Base-by-base conservation (phyloP, 345 rosid genomes). In the Eucalyptus pauciflora region DNA sequence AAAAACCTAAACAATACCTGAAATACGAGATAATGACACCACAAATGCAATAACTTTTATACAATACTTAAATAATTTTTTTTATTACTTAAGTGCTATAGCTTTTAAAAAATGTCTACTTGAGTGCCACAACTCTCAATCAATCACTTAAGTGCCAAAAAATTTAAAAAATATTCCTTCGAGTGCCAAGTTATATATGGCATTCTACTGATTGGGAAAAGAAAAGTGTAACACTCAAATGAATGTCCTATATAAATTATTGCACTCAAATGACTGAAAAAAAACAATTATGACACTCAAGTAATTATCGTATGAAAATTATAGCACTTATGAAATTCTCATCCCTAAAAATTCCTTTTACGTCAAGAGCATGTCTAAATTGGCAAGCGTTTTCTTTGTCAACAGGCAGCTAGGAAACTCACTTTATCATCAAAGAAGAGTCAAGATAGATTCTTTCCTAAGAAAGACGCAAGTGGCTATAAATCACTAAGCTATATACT, bases 81-180 rank as follows among this genome's bases (percentile, higher is more conserved):
- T 54, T 54, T 16, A 18, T 54, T 54, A 54, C 25, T 54, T 54
- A 54, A 54, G 5, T 54, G 60, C 60, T 54, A 54, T 54, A 54
- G 10, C 60, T 54, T 54, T 22, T 54, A 54, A 54, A 54, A 8
- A 54, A 54, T 18, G 5, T 54, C 25, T 7, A 54, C 60, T 54
- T 22, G 60, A 54, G 11, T 54, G 2, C 25, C 60, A 54, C 22
- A 54, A 54, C 60, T 54, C 4, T 54, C 60, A 20, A 54, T 3
- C 62, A 24, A 56, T 22, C 62, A 24, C 1, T 56, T 4, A 10
- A 56, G 29, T 56, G 62, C 29, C 29, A 56, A 25, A 56, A 56
- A 24, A 56, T 1, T 24, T 24, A 2, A 56, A 56, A 56, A 56
- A 0, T 10, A 0, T 56, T 24, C 62, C 4, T 10, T 56, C 3